Conservation (phyloP, 2,329 filamentous ascomycete genomes). For the Taxawa tesnikishii region DNA sequence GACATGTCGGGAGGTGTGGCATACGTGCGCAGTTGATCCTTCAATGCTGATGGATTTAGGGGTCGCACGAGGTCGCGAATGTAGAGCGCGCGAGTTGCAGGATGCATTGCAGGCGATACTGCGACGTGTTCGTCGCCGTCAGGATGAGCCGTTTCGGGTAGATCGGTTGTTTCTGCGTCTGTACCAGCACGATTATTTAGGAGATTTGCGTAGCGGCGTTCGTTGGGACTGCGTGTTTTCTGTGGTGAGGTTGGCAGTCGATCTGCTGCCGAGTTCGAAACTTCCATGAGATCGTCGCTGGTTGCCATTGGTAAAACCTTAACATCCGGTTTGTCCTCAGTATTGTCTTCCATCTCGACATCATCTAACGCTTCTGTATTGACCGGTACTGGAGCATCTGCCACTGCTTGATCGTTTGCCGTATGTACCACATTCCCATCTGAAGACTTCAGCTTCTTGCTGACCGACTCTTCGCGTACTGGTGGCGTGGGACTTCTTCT, state of each 20-base stretch:
- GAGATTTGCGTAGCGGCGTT: conserved; percentile 21
- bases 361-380: conserved; percentile 2
- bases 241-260: neutral
- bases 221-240: conserved; percentile 9
- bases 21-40: conserved; percentile 55
- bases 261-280: conserved; percentile 5
- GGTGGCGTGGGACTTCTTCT: conserved; percentile 27
- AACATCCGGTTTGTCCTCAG: conserved; percentile 9
- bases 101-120: conserved; percentile 25
- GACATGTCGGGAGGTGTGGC: conserved; percentile 46
- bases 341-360: conserved; percentile 6
- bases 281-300: conserved; percentile 18
- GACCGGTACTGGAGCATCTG: conserved; percentile 13
- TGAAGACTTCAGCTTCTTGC: conserved; percentile 30
- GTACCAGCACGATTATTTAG: conserved; percentile 1
- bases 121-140: conserved; percentile 4
- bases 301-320: conserved; percentile 12
- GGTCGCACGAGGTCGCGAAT: conserved; percentile 86
- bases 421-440: conserved; percentile 15
- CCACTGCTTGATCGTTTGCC: conserved; percentile 7
- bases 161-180: neutral
- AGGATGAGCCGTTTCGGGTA: conserved; percentile 7
- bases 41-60: conserved; percentile 55
- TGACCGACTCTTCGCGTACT: conserved; percentile 21
- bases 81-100: conserved; percentile 58